Evolutionary conservation across 2,329 filamentous ascomycete genomes (phyloP), one percentile per base, ranked within the genome.

Genomic region (Trichoderma koningiopsis): DNA sequence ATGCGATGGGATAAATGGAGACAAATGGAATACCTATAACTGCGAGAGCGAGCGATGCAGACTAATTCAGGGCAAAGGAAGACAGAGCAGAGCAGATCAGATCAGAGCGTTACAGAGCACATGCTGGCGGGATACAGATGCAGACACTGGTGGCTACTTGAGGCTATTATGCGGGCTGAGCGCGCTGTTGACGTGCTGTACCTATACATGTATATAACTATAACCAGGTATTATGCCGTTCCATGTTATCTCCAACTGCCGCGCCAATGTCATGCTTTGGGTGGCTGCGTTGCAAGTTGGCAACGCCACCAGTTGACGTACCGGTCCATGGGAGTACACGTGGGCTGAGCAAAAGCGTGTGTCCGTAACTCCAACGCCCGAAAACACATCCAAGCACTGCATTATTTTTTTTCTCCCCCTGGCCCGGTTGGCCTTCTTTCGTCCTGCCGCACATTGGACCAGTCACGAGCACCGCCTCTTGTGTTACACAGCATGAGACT

Each of bases 401-500:
- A 63, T 63, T 24, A 37, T 11, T 63, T 53, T 53, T 29, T 52
- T 53, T 29, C 27, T 7, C 27, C 43, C 27, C 64, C 64, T 57
- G 29, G 27, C 40, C 55, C 24, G 27, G n/a, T 53, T 49, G 47
- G 40, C 27, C 33, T 65, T 11, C n/a, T 56, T 55, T 33, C 37
- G 37, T n/a, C 40, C n/a, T 33, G 53, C 55, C 40, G 64, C 35
- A 24, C 43, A 59, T 52, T 14, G 16, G 64, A 52, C 64, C 53
- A 67, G 55, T 67, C 64, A 67, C 63, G 63, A 31, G 63, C 19
- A 55, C 37, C 16, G 53, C 6, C 22, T 67, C 29, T n/a, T n/a
- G 29, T 52, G 64, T 67, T 67, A 67, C 64, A 67, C 64, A 67
- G 64, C 64, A 67, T 52, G 37, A 16, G 7, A 55, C 55, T 13